Evolutionary conservation across 306 rosid genomes (phyloP).

Genomic region (Sicyos baderoa): DNA sequence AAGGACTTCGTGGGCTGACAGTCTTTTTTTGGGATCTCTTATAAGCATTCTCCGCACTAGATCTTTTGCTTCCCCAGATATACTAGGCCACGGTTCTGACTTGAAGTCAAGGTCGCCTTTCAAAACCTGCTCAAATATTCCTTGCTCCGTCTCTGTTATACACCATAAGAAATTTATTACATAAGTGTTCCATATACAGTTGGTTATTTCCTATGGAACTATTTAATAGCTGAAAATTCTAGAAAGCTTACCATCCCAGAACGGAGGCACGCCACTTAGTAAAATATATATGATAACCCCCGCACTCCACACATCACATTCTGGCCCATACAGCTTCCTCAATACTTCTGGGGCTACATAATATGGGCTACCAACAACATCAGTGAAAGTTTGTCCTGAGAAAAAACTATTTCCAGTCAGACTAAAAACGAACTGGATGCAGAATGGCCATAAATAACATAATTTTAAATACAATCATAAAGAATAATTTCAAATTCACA

Average conservation of each 20-base stretch:
- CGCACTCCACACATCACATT: constrained; percentile 97
- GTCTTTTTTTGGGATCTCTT: constrained; percentile 77
- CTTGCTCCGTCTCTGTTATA: constrained; percentile 77
- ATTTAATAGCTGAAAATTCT: neutral
- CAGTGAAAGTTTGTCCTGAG: constrained; percentile 77
- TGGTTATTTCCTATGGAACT: neutral
- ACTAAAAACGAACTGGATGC: neutral
- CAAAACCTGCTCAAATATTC: constrained; percentile 93
- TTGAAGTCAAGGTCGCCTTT: constrained; percentile 80
- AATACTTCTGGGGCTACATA: constrained; percentile 98
- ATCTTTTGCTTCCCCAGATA: constrained; percentile 84
- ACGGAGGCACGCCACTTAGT: constrained; percentile 92
- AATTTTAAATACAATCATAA: neutral
- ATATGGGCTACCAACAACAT: constrained; percentile 96
- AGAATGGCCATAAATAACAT: neutral
- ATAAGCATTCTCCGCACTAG: constrained; percentile 79
- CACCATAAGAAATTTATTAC: constrained; percentile 7
- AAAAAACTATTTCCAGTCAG: constrained; percentile 17
- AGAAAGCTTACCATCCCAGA: constrained; percentile 72
- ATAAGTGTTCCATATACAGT: neutral
- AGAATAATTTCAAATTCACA: neutral
- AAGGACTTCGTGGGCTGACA: constrained; percentile 90
- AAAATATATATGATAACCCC: constrained; percentile 90
- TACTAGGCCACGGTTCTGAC: constrained; percentile 95
- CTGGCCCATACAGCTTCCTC: constrained; percentile 71